Evolutionary conservation across 345 rosid species (phyloP).

Genomic region (Acer negundo): DNA sequence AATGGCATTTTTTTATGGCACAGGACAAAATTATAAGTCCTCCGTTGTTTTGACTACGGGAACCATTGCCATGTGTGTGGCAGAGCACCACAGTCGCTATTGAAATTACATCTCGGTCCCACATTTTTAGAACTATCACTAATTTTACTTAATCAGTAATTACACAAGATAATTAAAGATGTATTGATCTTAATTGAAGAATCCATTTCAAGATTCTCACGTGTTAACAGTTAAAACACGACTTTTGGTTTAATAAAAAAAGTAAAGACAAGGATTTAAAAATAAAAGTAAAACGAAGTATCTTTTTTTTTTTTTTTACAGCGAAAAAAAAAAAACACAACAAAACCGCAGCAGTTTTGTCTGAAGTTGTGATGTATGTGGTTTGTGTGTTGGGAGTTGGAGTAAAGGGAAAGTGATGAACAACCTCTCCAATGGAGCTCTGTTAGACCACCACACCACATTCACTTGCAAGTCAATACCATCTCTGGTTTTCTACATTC

Average conservation of each 20-base stretch:
- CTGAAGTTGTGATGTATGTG: background rate
- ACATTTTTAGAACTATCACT: background rate
- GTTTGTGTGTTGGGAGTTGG: background rate
- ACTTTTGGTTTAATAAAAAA: background rate
- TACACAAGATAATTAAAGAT: no score
- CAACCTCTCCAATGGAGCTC: slow-evolving; percentile 44
- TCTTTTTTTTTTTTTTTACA: no score
- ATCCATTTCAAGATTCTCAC: no score
- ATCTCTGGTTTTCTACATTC: slow-evolving; percentile 32
- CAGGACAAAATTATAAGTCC: background rate
- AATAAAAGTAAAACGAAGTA: no score
- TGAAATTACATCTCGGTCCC: background rate
- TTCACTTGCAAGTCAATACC: slow-evolving; percentile 40
- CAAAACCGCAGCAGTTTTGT: background rate
- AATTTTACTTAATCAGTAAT: no score
- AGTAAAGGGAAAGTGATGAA: slow-evolving; percentile 42
- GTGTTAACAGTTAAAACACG: background rate
- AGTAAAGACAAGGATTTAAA: no score
- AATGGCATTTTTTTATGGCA: background rate
- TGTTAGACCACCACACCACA: slow-evolving; percentile 32
- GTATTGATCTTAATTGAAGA: background rate
- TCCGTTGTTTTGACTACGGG: background rate
- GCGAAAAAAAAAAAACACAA: no score
- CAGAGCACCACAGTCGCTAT: background rate
- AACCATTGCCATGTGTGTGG: slow-evolving; percentile 12